A percentile compares a stretch with the other conserved stretches of the same genome.
Conservation (phyloP, 1,139 yeast genomes). For the Barnettozyma hawaiiensis region DNA sequence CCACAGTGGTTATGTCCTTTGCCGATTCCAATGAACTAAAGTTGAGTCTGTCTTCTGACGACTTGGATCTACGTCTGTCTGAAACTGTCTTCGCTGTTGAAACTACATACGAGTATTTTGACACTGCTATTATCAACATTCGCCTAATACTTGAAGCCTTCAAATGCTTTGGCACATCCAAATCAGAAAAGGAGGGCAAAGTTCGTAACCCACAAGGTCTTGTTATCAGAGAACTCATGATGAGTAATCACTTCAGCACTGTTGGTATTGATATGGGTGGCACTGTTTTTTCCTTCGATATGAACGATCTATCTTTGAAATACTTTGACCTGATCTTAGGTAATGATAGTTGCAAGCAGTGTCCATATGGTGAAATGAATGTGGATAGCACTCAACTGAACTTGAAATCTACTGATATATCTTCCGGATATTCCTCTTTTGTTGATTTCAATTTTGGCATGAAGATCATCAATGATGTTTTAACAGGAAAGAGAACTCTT, state of each 20-base stretch:
- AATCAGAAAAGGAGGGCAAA: not conserved
- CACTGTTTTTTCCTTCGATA: constrained; percentile 6
- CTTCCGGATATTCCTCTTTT: constrained; percentile 34
- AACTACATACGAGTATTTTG: not conserved
- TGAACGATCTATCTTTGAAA: constrained; percentile 8
- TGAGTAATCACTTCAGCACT: not conserved
- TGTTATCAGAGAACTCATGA: not conserved
- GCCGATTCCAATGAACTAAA: not conserved
- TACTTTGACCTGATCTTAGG: constrained; percentile 11
- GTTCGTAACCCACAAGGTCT: not conserved
- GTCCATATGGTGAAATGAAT: constrained; percentile 18
- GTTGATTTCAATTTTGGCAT: constrained; percentile 31
- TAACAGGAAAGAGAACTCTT: constrained; percentile 38
- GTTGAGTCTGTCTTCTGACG: not conserved
- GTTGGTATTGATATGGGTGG: not conserved
- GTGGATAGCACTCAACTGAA: constrained; percentile 23
- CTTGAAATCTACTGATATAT: constrained; percentile 27
- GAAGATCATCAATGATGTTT: constrained; percentile 34
- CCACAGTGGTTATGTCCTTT: not conserved
- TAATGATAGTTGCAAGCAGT: not conserved
- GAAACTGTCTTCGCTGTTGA: not conserved
- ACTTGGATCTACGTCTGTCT: not conserved
- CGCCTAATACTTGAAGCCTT: not conserved
- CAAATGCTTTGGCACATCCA: not conserved
- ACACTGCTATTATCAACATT: not conserved